A percentile compares a stretch with the other conserved stretches of the same genome.
These are phyloP conservation scores for Meyerozyma smithsonii DNA, from an alignment of 1,139 yeast genomes.

Conservation along the genomic window DNA sequence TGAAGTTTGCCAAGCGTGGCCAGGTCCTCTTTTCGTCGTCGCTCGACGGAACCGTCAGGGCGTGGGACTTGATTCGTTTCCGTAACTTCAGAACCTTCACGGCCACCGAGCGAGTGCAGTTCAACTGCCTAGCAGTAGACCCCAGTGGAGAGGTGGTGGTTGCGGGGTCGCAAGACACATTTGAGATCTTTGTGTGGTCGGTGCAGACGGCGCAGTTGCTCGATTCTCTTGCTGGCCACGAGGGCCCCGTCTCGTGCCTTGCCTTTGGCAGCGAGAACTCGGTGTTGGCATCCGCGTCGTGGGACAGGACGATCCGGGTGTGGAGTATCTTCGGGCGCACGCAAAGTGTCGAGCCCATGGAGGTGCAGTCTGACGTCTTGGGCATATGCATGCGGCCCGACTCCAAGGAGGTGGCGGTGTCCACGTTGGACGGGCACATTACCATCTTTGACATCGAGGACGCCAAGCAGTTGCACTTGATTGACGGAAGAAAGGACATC, in stretches of 20 bases:
- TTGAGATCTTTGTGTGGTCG: constrained; percentile 93
- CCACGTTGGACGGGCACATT: constrained; percentile 86
- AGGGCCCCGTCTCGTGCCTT: constrained; percentile 88
- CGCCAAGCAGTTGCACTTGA: constrained; percentile 75
- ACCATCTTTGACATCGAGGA: constrained; percentile 77
- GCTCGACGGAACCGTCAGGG: constrained; percentile 93
- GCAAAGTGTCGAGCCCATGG: constrained; percentile 86
- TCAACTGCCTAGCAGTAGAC: constrained; percentile 86
- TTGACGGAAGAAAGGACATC: constrained; percentile 85
- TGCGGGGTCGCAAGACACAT: constrained; percentile 89
- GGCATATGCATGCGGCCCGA: constrained; percentile 86
- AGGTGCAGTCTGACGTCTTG: constrained; percentile 80
- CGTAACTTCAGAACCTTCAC: constrained; percentile 94
- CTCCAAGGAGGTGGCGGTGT: constrained; percentile 82
- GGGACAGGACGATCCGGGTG: constrained; percentile 92
- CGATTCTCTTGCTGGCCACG: constrained; percentile 87
- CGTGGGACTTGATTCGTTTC: constrained; percentile 91
- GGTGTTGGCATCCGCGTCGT: constrained; percentile 83
- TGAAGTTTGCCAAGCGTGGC: constrained; percentile 82
- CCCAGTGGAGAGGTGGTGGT: constrained; percentile 97
- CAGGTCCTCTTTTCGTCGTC: constrained; percentile 89
- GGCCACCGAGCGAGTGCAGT: constrained; percentile 83
- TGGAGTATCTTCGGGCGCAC: constrained; percentile 91
- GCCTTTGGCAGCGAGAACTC: constrained; percentile 81
- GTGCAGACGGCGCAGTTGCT: constrained; percentile 92